Evolutionary conservation across 2,329 filamentous ascomycete genomes (phyloP).

Genomic region (Byssothecium circinans): DNA sequence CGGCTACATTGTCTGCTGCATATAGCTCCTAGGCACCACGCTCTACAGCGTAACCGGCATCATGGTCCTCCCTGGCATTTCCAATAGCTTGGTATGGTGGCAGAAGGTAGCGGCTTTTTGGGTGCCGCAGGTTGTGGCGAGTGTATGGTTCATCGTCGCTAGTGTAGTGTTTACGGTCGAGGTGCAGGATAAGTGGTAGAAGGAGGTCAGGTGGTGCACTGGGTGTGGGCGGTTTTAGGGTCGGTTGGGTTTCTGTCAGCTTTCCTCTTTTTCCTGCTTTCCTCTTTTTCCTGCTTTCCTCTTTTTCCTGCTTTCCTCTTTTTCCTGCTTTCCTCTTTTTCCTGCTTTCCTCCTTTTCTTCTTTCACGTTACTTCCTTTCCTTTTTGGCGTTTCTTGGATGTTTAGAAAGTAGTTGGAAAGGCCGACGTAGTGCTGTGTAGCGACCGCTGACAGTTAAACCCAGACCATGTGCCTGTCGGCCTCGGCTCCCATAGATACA

Average conservation of each 20-base stretch:
- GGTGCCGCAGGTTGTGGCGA: conserved; percentile 4
- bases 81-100: conserved; percentile 4
- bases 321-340: no score
- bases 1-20: conserved; percentile 3
- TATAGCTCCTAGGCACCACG: conserved; percentile 1
- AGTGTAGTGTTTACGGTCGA: conserved; percentile 3
- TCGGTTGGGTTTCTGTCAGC: conserved; percentile 1
- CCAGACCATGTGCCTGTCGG: conserved; percentile 4
- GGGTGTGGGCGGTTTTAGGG: conserved; percentile 4
- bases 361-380: no score
- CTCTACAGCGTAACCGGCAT: conserved; percentile 4
- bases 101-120: conserved; percentile 4
- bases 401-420: no score
- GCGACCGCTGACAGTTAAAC: background rate
- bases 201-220: conserved; percentile 2
- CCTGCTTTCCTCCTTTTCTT: no score
- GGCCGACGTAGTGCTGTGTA: no score
- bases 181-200: conserved; percentile 5
- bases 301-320: no score
- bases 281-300: no score
- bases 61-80: conserved; percentile 1
- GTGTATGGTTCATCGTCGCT: background rate
- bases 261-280: background rate
- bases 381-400: no score
- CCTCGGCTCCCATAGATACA: conserved; percentile 1